Evolutionary conservation across 2,329 filamentous ascomycete genomes (phyloP).

Genomic region (Trichophyton schoenleinii): DNA sequence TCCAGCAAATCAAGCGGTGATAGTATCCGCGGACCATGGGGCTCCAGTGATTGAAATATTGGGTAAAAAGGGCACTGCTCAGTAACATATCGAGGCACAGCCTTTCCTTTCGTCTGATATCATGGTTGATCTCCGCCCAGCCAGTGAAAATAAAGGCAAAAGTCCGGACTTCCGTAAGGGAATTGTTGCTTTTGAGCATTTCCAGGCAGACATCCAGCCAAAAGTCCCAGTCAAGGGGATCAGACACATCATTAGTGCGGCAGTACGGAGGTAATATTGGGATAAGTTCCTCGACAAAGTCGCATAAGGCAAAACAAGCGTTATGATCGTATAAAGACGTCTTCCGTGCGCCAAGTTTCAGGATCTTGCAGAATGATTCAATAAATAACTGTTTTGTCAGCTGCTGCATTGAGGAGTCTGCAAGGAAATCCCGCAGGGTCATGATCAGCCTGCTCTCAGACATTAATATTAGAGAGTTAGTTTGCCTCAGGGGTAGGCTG

Average conservation of each 20-base stretch:
- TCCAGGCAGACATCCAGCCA: slow-evolving; percentile 70
- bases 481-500: slow-evolving; percentile 49
- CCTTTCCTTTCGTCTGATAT: slow-evolving; percentile 53
- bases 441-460: slow-evolving; percentile 78
- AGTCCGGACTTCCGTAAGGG: slow-evolving; percentile 76
- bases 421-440: slow-evolving; percentile 67
- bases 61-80: slow-evolving; percentile 60
- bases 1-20: slow-evolving; percentile 83
- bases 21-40: slow-evolving; percentile 91
- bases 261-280: slow-evolving; percentile 52
- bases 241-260: slow-evolving; percentile 33
- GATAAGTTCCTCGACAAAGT: slow-evolving; percentile 74
- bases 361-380: slow-evolving; percentile 57
- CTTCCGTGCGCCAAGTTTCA: slow-evolving; percentile 61
- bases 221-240: slow-evolving; percentile 64
- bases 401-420: slow-evolving; percentile 44
- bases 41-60: slow-evolving; percentile 86
- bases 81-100: slow-evolving; percentile 67
- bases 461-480: slow-evolving; percentile 66
- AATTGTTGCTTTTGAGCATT: slow-evolving; percentile 74
- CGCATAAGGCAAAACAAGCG: slow-evolving; percentile 79
- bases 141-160: slow-evolving; percentile 68
- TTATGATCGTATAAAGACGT: slow-evolving; percentile 71
- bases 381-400: slow-evolving; percentile 57
- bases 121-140: slow-evolving; percentile 60